Evolutionary conservation across 2,329 filamentous ascomycete genomes (phyloP).

Genomic region (Talaromyces sp.): DNA sequence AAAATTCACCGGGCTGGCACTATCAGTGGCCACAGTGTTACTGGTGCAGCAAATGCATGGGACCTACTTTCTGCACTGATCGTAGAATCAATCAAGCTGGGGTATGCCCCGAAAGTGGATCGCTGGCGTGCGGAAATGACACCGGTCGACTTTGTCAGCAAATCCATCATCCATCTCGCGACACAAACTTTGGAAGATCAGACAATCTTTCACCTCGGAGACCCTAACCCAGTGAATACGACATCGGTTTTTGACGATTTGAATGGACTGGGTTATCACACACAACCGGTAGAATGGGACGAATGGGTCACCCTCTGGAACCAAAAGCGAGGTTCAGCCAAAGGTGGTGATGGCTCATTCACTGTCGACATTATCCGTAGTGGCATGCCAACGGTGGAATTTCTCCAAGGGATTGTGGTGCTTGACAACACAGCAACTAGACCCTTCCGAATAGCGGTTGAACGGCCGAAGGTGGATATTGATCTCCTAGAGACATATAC

Average conservation of each 20-base stretch:
- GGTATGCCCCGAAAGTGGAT: slow-evolving; percentile 62
- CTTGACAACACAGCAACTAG: slow-evolving; percentile 65
- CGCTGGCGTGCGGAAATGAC: slow-evolving; percentile 81
- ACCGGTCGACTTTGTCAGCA: slow-evolving; percentile 73
- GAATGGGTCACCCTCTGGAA: slow-evolving; percentile 71
- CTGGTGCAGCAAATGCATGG: slow-evolving; percentile 70
- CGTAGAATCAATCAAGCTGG: slow-evolving; percentile 69
- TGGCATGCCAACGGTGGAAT: slow-evolving; percentile 72
- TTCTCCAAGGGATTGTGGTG: slow-evolving; percentile 64
- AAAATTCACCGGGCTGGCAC: slow-evolving; percentile 69
- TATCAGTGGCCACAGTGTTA: slow-evolving; percentile 69
- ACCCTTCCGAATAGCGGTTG: slow-evolving; percentile 51
- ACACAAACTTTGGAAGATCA: slow-evolving; percentile 59
- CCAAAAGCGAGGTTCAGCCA: slow-evolving; percentile 59
- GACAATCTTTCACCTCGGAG: slow-evolving; percentile 66
- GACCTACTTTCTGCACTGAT: slow-evolving; percentile 71
- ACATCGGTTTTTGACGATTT: slow-evolving; percentile 60
- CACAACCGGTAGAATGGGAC: slow-evolving; percentile 60
- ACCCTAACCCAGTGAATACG: slow-evolving; percentile 64
- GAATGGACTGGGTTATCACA: slow-evolving; percentile 63
- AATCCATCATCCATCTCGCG: slow-evolving; percentile 64
- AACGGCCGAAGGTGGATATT: slow-evolving; percentile 63
- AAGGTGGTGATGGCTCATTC: slow-evolving; percentile 64
- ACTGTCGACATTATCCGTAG: slow-evolving; percentile 74
- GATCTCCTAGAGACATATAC: slow-evolving; percentile 71